Conservation (phyloP, 2,329 filamentous ascomycete species). For the Epichloe aotearoae region DNA sequence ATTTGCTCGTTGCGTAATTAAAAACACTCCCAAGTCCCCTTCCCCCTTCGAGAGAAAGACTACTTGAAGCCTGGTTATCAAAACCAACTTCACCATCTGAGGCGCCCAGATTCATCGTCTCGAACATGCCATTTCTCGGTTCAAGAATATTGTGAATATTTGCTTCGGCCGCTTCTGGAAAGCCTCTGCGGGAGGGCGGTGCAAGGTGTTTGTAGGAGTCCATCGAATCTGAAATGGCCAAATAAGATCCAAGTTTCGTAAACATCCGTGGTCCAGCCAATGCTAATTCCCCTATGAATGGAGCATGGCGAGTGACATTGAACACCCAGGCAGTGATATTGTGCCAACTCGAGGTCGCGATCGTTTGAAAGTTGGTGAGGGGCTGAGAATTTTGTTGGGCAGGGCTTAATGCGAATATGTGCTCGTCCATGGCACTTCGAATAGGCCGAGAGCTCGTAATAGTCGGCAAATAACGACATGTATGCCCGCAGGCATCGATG, state of each 20-base stretch:
- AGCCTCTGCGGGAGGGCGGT: constrained; percentile 9
- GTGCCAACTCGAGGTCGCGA: constrained; percentile 26
- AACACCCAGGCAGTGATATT: constrained; percentile 44
- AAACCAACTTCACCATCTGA: constrained; percentile 2
- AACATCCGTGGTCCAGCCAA: constrained; percentile 58
- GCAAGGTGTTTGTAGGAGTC: constrained; percentile 34
- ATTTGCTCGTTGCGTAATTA: constrained; percentile 80
- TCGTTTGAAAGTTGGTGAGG: constrained; percentile 10
- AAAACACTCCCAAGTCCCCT: constrained; percentile 76
- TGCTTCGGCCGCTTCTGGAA: constrained; percentile 12
- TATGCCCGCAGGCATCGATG: background rate
- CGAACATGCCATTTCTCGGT: constrained; percentile 4
- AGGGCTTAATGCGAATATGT: background rate
- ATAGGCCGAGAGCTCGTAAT: background rate
- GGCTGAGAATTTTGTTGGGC: constrained; percentile 5
- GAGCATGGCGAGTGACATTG: constrained; percentile 46
- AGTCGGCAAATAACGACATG: background rate
- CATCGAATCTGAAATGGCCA: constrained; percentile 44
- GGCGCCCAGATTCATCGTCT: background rate
- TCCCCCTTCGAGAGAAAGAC: constrained; percentile 45
- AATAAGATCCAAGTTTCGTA: constrained; percentile 52
- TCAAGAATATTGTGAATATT: constrained; percentile 20
- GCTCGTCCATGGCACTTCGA: constrained; percentile 3
- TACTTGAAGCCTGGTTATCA: constrained; percentile 23
- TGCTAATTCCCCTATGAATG: constrained; percentile 55